A percentile compares a stretch with the other conserved stretches of the same genome.
phyloP scores from a whole-genome alignment of 2,329 filamentous ascomycete species.

The Monilinia fructigena region DNA sequence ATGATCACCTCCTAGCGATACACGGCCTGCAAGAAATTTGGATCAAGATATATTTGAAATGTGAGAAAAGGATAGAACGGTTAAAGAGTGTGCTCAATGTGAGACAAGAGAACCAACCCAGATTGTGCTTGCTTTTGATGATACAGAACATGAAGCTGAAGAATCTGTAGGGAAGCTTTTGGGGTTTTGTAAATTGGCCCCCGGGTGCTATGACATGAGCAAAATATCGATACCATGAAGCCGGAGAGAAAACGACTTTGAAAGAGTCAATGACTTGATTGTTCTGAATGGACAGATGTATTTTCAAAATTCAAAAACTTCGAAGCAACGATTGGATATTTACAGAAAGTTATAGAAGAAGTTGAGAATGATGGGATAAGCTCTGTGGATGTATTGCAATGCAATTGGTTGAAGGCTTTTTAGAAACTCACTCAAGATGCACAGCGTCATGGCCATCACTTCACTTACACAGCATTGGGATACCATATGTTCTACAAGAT shows the following conservation, averaged over 20 bases:
- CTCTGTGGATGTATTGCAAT: fast-evolving
- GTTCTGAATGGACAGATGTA: not conserved
- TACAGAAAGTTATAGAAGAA: not conserved
- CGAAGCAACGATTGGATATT: not conserved
- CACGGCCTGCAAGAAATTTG: too few relatives aligned
- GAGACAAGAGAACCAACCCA: not conserved
- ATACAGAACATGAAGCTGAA: not conserved
- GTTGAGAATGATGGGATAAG: too few relatives aligned
- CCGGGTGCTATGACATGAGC: not conserved
- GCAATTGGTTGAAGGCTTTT: not conserved
- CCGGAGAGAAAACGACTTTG: not conserved
- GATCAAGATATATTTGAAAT: too few relatives aligned
- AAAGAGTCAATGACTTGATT: not conserved
- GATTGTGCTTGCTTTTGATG: not conserved
- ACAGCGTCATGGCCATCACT: not conserved
- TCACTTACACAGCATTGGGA: too few relatives aligned
- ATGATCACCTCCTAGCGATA: too few relatives aligned
- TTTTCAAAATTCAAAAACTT: not conserved
- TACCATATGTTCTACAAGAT: too few relatives aligned
- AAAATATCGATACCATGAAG: not conserved
- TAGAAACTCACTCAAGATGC: not conserved
- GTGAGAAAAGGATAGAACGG: too few relatives aligned
- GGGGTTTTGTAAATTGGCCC: not conserved
- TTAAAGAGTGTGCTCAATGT: too few relatives aligned
- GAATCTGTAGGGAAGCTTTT: too few relatives aligned